Base-by-base conservation (phyloP, 306 rosid genomes). In the Lithocarpus polystachyus region DNA sequence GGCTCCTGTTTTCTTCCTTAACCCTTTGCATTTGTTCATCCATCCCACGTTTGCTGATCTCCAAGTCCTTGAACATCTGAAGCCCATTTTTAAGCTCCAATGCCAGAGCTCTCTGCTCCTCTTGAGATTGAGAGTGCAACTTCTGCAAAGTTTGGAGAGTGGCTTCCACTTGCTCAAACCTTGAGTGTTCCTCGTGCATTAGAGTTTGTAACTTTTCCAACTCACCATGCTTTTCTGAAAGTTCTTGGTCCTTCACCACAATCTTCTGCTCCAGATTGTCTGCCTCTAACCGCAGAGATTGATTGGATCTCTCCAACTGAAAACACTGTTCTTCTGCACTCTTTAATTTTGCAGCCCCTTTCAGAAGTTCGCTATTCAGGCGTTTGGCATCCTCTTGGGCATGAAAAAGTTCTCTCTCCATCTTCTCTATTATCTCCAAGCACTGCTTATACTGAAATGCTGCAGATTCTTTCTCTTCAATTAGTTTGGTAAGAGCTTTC, bases 31-130 rank as follows among this genome's bases (percentile, higher is more conserved):
- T 80, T 79, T 93, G 93, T 74, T 91, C 94, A 83, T 88, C 93
- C 81, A 89, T 82, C 56, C 82, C 88, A 43, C 89, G 87, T 82
- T 90, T 93, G 82, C 90, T 84, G 75, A 79, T 83, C 82, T 90
- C 98, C 62, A 93, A 61, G 74, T 91, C 92, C 78, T 87, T 95
- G 89, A 96, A 79, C 83, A 90, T 83, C 83, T 80, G 94, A 82
- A 93, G 86, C 81, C 99, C 97, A 18, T 81, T 84, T 73, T 91
- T 90, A 59, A 96, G 95, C 89, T 96, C 98, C 85, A 82, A 59
- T 6, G 97, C 89, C 79, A 96, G 90, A 74, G 94, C 88, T 87
- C 68, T 90, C 83, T 96, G 99, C 71, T 93, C 97, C 82, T 91
- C 94, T 79, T 91, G 97, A 55, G 99, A 93, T 68, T 88, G 89